These are phyloP conservation scores for Ceratocystis cacaofunesta DNA, from an alignment of 2,329 filamentous ascomycete genomes.

Conservation along the genomic window DNA sequence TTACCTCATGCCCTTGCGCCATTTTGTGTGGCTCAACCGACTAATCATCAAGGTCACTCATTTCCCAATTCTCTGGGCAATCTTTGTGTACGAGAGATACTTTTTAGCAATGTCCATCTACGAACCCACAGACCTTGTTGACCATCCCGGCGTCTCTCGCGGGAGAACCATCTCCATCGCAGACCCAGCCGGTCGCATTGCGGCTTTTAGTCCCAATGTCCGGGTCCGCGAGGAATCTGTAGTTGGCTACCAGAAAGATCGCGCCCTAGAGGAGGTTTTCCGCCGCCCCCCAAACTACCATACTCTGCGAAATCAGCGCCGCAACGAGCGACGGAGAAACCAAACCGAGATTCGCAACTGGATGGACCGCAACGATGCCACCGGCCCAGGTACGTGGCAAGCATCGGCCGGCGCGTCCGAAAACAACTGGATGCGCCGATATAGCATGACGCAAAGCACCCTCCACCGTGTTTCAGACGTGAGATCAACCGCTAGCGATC, in stretches of 20 bases:
- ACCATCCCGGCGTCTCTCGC: constrained; percentile 43
- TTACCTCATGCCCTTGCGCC: constrained; percentile 62
- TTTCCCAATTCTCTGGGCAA: constrained; percentile 70
- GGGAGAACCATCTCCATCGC: constrained; percentile 40
- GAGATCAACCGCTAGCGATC: constrained; percentile 47
- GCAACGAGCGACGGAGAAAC: constrained; percentile 54
- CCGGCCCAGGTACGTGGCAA: constrained; percentile 21
- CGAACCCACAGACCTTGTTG: constrained; percentile 74
- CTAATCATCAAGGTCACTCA: constrained; percentile 83
- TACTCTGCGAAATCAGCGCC: constrained; percentile 42
- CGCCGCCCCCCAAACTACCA: constrained; percentile 53
- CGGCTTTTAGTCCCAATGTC: constrained; percentile 57
- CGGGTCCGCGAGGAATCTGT: constrained; percentile 74
- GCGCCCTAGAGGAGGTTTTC: constrained; percentile 83
- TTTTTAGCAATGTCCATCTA: constrained; percentile 63
- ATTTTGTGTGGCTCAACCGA: constrained; percentile 78
- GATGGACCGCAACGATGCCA: constrained; percentile 61
- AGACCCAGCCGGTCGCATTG: constrained; percentile 39
- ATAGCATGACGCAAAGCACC: constrained; percentile 37
- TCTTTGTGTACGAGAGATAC: constrained; percentile 74
- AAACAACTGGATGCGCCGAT: constrained; percentile 36
- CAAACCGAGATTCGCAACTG: constrained; percentile 74
- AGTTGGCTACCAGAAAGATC: constrained; percentile 77
- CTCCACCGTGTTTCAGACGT: constrained; percentile 39
- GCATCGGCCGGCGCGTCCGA: constrained; percentile 18